Percentiles rank a stretch among this genome's conserved stretches.
These are phyloP conservation scores for Platanthera guangdongensis DNA, from an alignment of 106 monocot species.

Conservation along the genomic window DNA sequence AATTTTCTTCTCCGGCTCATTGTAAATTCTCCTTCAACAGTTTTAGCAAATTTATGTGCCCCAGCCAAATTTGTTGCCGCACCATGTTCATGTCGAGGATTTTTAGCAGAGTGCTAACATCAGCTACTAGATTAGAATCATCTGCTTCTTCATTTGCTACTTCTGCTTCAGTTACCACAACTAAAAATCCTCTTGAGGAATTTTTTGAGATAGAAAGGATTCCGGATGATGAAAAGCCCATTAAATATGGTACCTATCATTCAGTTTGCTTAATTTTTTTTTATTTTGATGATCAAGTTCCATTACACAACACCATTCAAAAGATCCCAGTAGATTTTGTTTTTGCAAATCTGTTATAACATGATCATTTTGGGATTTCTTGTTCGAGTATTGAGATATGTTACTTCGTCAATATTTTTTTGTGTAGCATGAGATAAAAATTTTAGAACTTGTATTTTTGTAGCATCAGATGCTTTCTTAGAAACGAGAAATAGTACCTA, in stretches of 20 bases:
- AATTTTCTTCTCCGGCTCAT: background rate
- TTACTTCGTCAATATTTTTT: no score
- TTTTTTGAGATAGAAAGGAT: constrained; percentile 40
- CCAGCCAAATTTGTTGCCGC: background rate
- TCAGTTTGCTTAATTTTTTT: background rate
- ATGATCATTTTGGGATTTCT: no score
- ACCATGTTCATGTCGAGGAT: constrained; percentile 31
- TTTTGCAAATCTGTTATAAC: no score
- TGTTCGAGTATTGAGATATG: no score
- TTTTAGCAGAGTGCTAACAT: constrained; percentile 14
- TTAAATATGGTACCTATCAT: constrained; percentile 17
- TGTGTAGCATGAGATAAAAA: no score
- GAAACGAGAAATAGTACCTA: no score
- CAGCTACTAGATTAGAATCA: constrained; percentile 13
- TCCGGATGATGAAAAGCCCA: constrained; percentile 39
- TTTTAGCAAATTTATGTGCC: background rate
- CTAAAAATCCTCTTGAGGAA: constrained; percentile 38
- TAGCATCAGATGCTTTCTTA: no score
- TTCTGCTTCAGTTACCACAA: constrained; percentile 5
- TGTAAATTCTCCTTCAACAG: background rate
- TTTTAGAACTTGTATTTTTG: no score
- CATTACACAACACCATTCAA: no score
- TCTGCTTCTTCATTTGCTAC: constrained; percentile 8
- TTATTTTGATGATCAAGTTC: background rate
- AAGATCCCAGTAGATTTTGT: no score